phyloP scores from a whole-genome alignment of 192 early-diverging fungal genomes.

The Martensiomyces pterosporus region DNA sequence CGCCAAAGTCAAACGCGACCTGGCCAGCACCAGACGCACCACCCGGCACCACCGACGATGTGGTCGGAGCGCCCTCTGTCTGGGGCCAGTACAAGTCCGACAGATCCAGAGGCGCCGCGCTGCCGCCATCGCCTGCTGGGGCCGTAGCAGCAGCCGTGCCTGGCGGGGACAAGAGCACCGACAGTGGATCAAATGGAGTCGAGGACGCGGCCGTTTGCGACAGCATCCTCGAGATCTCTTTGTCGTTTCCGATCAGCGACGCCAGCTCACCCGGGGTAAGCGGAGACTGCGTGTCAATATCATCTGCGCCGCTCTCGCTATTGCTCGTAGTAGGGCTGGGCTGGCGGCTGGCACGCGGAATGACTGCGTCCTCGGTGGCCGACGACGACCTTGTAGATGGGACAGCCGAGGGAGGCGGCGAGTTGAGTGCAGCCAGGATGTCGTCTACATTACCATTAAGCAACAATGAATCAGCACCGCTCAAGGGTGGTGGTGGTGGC shows the following conservation, averaged over 20 bases:
- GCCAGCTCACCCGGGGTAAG: slow-evolving; percentile 19
- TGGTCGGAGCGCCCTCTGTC: too few relatives aligned
- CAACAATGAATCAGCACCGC: slow-evolving; percentile 3
- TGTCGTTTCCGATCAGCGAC: slow-evolving; percentile 11
- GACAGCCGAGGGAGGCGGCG: neutral
- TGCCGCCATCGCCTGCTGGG: too few relatives aligned
- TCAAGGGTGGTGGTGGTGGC: slow-evolving; percentile 10
- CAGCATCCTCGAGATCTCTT: neutral
- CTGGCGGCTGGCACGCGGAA: slow-evolving; percentile 30
- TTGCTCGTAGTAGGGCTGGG: slow-evolving; percentile 32
- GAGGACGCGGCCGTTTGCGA: too few relatives aligned
- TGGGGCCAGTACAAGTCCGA: too few relatives aligned
- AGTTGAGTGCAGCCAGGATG: slow-evolving; percentile 18
- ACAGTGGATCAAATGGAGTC: neutral
- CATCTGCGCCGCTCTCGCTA: slow-evolving; percentile 30
- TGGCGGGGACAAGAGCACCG: neutral
- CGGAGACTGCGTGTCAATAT: slow-evolving; percentile 9
- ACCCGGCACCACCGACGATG: too few relatives aligned
- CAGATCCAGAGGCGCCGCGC: too few relatives aligned
- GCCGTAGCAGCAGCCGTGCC: neutral
- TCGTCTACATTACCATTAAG: slow-evolving; percentile 37
- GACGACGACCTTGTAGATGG: slow-evolving; percentile 2
- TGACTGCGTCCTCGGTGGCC: slow-evolving; percentile 21
- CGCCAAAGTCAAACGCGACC: neutral
- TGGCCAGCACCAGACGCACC: too few relatives aligned